Percentiles rank a stretch among this genome's conserved stretches.
phyloP scores from a whole-genome alignment of 1,284 basidiomycete species.

The Bjerkandera adusta region DNA sequence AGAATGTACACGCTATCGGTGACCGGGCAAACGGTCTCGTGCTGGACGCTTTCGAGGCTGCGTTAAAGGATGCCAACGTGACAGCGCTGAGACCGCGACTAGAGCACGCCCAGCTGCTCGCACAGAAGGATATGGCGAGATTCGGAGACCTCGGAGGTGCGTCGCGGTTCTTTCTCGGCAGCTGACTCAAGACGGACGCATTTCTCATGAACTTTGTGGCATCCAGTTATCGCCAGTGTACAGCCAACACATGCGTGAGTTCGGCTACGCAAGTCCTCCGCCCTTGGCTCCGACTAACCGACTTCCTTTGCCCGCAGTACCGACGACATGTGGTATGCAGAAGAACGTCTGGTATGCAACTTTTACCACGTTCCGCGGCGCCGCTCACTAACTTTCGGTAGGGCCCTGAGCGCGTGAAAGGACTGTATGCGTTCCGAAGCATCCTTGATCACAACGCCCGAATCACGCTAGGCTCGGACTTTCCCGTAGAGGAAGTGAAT shows the following conservation, averaged over 20 bases:
- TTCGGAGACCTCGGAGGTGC: conserved; percentile 75
- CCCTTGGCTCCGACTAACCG: conserved; percentile 8
- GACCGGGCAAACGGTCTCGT: conserved; percentile 88
- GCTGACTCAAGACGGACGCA: conserved; percentile 3
- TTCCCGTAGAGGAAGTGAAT: conserved; percentile 83
- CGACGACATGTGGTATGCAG: conserved; percentile 89
- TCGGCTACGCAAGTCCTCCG: background rate
- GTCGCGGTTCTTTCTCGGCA: conserved; percentile 15
- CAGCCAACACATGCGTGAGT: conserved; percentile 89
- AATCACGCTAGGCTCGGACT: conserved; percentile 82
- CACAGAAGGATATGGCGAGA: conserved; percentile 66
- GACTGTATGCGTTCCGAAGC: conserved; percentile 85
- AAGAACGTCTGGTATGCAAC: conserved; percentile 66
- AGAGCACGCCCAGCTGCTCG: conserved; percentile 89
- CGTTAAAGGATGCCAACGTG: conserved; percentile 56
- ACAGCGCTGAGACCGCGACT: conserved; percentile 74
- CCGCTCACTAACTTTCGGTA: too few species aligned
- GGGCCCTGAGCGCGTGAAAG: conserved; percentile 82
- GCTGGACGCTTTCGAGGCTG: conserved; percentile 77
- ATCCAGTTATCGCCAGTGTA: conserved; percentile 69
- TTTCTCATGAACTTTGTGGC: conserved; percentile 7
- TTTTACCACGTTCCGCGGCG: too few species aligned
- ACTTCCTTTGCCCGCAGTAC: conserved; percentile 39
- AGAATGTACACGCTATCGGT: conserved; percentile 92
- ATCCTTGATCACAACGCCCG: conserved; percentile 60